A percentile compares a stretch with the other conserved stretches of the same genome.
These are phyloP conservation scores for Fusarium sambucinum DNA, from an alignment of 2,329 filamentous ascomycete genomes.

Conservation along the genomic window DNA sequence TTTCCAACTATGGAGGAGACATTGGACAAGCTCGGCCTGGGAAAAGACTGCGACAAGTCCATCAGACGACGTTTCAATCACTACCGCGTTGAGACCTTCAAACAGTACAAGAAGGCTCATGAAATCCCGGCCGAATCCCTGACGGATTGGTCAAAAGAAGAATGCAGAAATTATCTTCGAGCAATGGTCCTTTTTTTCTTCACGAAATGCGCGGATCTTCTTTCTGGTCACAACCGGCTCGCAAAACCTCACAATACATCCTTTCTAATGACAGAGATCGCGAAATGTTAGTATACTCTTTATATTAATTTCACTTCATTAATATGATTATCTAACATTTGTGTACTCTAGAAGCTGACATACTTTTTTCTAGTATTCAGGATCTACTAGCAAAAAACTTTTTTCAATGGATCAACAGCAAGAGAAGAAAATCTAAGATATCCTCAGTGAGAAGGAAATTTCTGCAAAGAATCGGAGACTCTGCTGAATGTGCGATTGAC, in stretches of 20 bases:
- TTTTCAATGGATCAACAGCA: neutral
- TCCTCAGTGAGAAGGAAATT: neutral
- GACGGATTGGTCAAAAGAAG: neutral
- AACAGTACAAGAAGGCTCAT: neutral
- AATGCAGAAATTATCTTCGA: neutral
- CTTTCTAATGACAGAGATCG: neutral
- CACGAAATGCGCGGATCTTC: neutral
- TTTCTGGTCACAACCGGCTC: slow-evolving; percentile 23
- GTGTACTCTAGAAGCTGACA: neutral
- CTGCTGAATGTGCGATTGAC: neutral
- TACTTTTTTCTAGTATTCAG: neutral
- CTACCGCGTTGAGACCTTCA: neutral
- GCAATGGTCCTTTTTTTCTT: slow-evolving; percentile 19
- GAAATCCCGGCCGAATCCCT: neutral
- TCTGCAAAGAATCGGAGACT: neutral
- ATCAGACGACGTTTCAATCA: neutral
- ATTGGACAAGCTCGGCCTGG: neutral
- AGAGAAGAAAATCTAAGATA: neutral
- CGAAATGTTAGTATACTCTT: neutral
- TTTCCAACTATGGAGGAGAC: neutral
- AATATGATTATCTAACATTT: neutral
- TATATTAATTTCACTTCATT: neutral
- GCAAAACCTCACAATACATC: slow-evolving; percentile 4
- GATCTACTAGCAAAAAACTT: neutral
- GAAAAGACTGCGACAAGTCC: neutral